Base-by-base conservation (phyloP, 768 basidiomycete genomes). In the Suillus variegatus region DNA sequence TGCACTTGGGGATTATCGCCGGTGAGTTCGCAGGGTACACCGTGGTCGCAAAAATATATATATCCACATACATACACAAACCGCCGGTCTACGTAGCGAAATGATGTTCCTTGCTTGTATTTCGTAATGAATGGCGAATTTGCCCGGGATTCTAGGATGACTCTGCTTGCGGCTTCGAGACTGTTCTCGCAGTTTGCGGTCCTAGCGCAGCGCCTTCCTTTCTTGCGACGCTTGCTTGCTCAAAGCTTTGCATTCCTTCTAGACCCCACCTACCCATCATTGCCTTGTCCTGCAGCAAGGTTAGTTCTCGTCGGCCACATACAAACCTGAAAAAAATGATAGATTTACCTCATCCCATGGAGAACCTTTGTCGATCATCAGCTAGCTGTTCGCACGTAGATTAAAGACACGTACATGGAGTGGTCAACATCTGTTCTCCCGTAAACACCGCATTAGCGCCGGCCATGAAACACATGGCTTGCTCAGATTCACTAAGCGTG, bases 391-490 rank as follows among this genome's bases (percentile, higher is more conserved):
- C 16, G 18, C 20, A 35, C 60, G 64, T 18, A 62, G 6, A 62
- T 14, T 56, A 51, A 55, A 65, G 60, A 36, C 40, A 83, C 92
- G 80, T 72, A 91, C 95, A 97, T 55, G 96, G 95, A 16, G 97
- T 99, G 14, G 97, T 99, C 69, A 99, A 77, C 97, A 99, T 99
- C 70, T 90, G 85, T 74, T 98, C 97, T 51, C 96, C 97, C n/a
- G 97, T 99, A 76, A 99, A 99, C 66, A 99, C 90, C 25, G 97
- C 97, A 73, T 99, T 99, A 25, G 96, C 97, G 28, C 97, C 97
- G 1, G 97, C 95, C 92, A 99, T 92, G 80, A 99, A 99, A 74
- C 94, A 95, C 91, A 99, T 95, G 8, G 91, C 95, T 75, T 99
- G 97, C 77, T 98, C 93, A 10, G 92, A 84, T 80, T 99, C 97